Evolutionary conservation across 2,329 filamentous ascomycete species (phyloP), one percentile per base, ranked within the genome.

Genomic region (Aschersonia sp.): DNA sequence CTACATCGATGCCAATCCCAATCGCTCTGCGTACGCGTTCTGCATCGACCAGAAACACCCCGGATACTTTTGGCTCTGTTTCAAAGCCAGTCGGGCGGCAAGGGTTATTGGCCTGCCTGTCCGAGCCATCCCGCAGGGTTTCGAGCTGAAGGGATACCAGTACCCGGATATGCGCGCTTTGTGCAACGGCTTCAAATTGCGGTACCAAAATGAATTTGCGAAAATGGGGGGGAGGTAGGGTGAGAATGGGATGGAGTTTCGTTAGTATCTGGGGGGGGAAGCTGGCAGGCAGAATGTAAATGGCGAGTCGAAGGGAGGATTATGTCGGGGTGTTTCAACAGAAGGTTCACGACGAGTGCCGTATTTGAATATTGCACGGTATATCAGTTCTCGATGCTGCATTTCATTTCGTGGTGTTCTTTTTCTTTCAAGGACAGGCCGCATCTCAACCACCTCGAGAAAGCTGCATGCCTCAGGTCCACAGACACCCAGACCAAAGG

Each of bases 121-220:
- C 53, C 89, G 92, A 57, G 82, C 96, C 40, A 85, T 97, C 20
- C 92, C 92, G 2, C 85, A 94, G 58, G 92, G 87, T 4, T 98
- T 91, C 61, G 89, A 97, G 69, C 75, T 98, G 58, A 81, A 89
- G 67, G 85, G 85, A 55, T 85, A 85, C 55, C 78, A 84, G 47
- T 98, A 98, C 62, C 91, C 92, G 1, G 89, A 97, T 59, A 95
- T 97, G 85, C 78, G 84, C 55, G 88, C 89, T 45, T 71, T 98
- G 53, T 95, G 91, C 73, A 98, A 98, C 67, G 92, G 91, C 5
- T 97, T 97, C 74, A 97, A 97, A 74, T 66, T 91, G 59, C 73
- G 89, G 48, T 89, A 77, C 59, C 74, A 77, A 58, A 77, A 71
- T 53, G 76, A 80, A 61, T 71, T 89, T 62, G 72, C 73, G 51